A percentile compares a stretch with the other conserved stretches of the same genome.
Conservation (phyloP, 2,329 filamentous ascomycete species). For the Nigrospora oryzae region DNA sequence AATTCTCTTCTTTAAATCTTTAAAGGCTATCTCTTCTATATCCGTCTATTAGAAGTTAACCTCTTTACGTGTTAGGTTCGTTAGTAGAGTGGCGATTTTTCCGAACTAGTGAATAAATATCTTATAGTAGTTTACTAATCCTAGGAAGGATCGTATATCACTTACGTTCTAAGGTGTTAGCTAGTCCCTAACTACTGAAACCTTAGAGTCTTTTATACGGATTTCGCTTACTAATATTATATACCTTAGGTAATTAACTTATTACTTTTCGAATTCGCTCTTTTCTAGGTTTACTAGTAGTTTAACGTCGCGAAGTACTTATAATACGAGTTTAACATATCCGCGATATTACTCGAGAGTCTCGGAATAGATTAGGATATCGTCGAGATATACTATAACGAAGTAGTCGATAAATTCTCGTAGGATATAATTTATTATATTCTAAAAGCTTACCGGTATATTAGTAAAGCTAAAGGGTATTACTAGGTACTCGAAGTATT, state of each 20-base stretch:
- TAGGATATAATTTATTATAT: constrained; percentile 7
- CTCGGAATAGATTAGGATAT: constrained; percentile 17
- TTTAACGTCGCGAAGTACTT: background rate
- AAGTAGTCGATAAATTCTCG: background rate
- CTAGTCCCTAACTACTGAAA: constrained; percentile 16
- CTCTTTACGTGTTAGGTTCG: background rate
- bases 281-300: constrained; percentile 15
- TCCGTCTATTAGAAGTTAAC: background rate
- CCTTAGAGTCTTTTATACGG: constrained; percentile 15
- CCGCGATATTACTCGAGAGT: constrained; percentile 12
- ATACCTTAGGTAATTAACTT: constrained; percentile 20
- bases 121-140: constrained; percentile 23
- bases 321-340: constrained; percentile 13
- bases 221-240: constrained; percentile 16
- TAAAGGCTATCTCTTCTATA: background rate
- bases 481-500: constrained; percentile 16
- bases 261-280: constrained; percentile 17
- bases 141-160: constrained; percentile 17
- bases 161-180: constrained; percentile 8
- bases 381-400: constrained; percentile 9
- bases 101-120: constrained; percentile 3
- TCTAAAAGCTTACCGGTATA: constrained; percentile 4
- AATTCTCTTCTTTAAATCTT: background rate
- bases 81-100: background rate
- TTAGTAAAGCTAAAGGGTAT: constrained; percentile 17